Evolutionary conservation across 352 stramenopile species (phyloP).

Genomic region (Pythium guiyangense): DNA sequence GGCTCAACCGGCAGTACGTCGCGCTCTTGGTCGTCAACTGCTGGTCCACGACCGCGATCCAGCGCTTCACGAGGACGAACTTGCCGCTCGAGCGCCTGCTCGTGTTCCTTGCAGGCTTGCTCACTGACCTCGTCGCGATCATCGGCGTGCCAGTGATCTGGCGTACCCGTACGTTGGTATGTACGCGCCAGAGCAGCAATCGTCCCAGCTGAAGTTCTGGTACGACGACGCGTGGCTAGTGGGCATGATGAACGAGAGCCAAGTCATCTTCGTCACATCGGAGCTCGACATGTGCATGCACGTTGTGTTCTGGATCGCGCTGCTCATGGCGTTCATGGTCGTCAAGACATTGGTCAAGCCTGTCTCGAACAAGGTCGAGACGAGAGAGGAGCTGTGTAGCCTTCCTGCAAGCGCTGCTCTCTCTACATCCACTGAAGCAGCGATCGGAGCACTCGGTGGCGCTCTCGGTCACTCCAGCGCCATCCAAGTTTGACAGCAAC

Average conservation of each 20-base stretch:
- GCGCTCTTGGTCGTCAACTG: conserved; percentile 16
- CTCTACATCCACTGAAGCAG: too few relatives aligned
- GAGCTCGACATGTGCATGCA: conserved; percentile 1
- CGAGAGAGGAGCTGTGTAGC: too few relatives aligned
- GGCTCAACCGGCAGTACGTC: conserved; percentile 11
- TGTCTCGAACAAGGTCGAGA: too few relatives aligned
- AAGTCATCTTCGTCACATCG: conserved; percentile 15
- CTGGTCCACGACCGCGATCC: conserved; percentile 17
- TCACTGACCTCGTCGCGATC: conserved; percentile 17
- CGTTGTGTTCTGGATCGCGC: conserved; percentile 4
- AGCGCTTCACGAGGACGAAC: conserved; percentile 4
- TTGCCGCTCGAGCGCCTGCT: conserved; percentile 14
- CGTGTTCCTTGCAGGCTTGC: conserved; percentile 6
- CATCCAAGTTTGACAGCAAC: too few relatives aligned
- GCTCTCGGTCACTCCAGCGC: too few relatives aligned
- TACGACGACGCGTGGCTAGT: conserved; percentile 19
- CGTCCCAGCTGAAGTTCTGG: conserved; percentile 10
- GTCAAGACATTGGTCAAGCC: too few relatives aligned
- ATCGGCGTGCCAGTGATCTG: too few relatives aligned
- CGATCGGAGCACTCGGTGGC: too few relatives aligned
- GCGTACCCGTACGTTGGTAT: conserved; percentile 9
- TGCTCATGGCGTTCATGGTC: conserved; percentile 15
- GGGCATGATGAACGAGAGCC: conserved; percentile 16
- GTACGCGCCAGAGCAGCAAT: conserved; percentile 5
- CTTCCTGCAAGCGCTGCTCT: too few relatives aligned